Evolutionary conservation across 352 stramenopile genomes (phyloP).

Genomic region (Phytophthora foliorum): DNA sequence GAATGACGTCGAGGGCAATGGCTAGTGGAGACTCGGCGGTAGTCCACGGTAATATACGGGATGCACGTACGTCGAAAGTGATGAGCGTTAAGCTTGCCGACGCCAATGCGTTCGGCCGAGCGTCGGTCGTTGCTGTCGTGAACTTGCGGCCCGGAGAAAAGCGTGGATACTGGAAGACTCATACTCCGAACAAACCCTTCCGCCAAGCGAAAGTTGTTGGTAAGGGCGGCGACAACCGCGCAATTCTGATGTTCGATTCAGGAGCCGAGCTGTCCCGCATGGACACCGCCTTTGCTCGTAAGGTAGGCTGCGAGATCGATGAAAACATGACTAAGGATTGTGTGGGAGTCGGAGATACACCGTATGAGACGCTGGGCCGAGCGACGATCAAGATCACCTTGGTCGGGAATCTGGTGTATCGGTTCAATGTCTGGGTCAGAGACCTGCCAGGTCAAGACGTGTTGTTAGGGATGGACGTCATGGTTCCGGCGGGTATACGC

Average conservation of each 20-base stretch:
- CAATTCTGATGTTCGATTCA: slow-evolving; percentile 35
- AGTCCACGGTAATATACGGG: too few species aligned
- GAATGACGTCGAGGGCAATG: too few species aligned
- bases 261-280: slow-evolving; percentile 25
- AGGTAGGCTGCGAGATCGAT: slow-evolving; percentile 23
- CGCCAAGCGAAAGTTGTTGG: not conserved
- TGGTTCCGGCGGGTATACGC: slow-evolving; percentile 11
- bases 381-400: slow-evolving; percentile 11
- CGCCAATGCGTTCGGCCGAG: not conserved
- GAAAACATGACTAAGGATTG: slow-evolving; percentile 7
- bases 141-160: too few species aligned
- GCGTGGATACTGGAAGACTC: too few species aligned
- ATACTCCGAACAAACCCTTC: too few species aligned
- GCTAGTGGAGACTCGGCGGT: too few species aligned
- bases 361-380: not conserved
- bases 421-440: slow-evolving; percentile 12
- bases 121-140: not conserved
- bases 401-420: slow-evolving; percentile 9
- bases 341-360: slow-evolving; percentile 11
- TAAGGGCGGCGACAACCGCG: slow-evolving; percentile 15
- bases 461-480: slow-evolving; percentile 26
- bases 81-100: not conserved
- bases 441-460: slow-evolving; percentile 4
- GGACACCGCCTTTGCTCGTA: slow-evolving; percentile 22
- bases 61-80: too few species aligned